Evolutionary conservation across 2,329 filamentous ascomycete genomes (phyloP).

Genomic region (Alternaria gaisen): DNA sequence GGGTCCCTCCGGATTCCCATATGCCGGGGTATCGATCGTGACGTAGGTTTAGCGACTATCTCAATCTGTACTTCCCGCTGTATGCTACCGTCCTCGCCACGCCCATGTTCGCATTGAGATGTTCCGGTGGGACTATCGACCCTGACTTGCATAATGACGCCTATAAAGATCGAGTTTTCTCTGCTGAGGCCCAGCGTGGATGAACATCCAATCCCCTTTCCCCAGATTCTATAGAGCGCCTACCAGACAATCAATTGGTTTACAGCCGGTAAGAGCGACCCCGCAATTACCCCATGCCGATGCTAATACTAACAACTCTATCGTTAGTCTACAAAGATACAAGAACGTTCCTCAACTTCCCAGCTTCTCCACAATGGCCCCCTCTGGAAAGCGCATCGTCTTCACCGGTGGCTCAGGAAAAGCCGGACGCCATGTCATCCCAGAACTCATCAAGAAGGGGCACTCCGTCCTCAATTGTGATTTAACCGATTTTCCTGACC

Average conservation of each 20-base stretch:
- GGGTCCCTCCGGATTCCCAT: conserved; percentile 9
- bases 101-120: conserved; percentile 15
- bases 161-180: conserved; percentile 13
- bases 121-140: conserved; percentile 18
- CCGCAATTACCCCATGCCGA: conserved; percentile 1
- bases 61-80: conserved; percentile 1
- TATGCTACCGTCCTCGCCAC: conserved; percentile 14
- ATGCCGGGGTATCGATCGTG: conserved; percentile 23
- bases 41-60: conserved; percentile 29
- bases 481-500: conserved; percentile 57
- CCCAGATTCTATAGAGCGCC: neutral
- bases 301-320: neutral
- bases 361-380: conserved; percentile 26
- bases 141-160: conserved; percentile 16
- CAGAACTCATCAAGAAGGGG: conserved; percentile 60
- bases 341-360: neutral
- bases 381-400: conserved; percentile 53
- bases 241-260: neutral
- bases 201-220: neutral
- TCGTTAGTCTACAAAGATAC: neutral
- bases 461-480: conserved; percentile 66
- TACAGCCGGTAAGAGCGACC: neutral
- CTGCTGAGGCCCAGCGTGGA: neutral
- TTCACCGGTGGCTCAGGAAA: conserved; percentile 60
- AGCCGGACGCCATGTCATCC: conserved; percentile 64